Base-by-base conservation (phyloP, 768 basidiomycete species). In the Terana coerulea region DNA sequence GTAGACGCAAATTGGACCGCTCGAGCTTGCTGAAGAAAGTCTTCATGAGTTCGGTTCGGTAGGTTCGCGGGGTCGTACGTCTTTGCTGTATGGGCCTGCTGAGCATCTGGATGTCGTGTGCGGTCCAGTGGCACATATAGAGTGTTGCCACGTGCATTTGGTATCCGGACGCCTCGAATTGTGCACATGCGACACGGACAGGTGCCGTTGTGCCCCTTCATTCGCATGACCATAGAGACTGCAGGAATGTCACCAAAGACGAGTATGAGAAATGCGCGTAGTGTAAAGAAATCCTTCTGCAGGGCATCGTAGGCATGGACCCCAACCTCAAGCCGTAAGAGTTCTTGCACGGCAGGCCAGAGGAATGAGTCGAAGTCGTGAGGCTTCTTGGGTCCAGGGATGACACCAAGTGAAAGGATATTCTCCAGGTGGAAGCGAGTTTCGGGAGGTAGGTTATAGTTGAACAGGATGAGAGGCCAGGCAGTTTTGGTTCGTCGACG, bases 401-500 rank as follows among this genome's bases (percentile, higher is more conserved):
- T 58, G 28, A 67, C 59, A 1, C 61, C 63, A 59, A 49, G 0
- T 50, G 36, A 11, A 61, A 47, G 15, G 61, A 46, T 42, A 62
- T 49, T 15, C 49, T 47, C 41, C 25, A 49, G 40, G 17, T 58
- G 52, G 26, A 55, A 59, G 1, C 57, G 58, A 5, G 52, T 46
- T 28, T 62, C 58, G 10, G 61, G 61, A 2, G 58, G 55, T 0
- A 66, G 57, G 33, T 61, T 78, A 58, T 69, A 72, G 51, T 75
- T 73, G 51, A 70, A 64, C 0, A 73, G 10, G 15, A 79, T 52
- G 4, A 80, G 50, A 0, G 74, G 77, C 63, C 73, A 78, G 9
- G 60, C 65, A 0, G 72, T 72, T 3, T 61, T 51, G 3, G 62
- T 62, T 2, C 60, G 59, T 1, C 62, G 54, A 29, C 69, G 69